These are phyloP conservation scores for Mallotus repandus DNA, from an alignment of 441 rosid species.

Conservation along the genomic window DNA sequence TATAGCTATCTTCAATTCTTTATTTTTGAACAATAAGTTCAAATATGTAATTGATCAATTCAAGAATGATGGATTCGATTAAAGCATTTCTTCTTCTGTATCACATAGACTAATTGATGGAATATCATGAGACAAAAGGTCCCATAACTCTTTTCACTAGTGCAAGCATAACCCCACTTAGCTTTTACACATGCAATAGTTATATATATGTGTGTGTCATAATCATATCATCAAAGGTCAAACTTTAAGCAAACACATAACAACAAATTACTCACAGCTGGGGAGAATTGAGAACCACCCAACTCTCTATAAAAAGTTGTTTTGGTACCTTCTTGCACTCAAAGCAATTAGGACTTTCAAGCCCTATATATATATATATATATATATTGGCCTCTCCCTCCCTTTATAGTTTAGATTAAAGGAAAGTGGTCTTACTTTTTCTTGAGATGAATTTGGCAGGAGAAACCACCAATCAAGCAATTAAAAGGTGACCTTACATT, in stretches of 20 bases:
- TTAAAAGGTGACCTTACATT: conserved; percentile 29
- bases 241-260: conserved; percentile 75
- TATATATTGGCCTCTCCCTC: not conserved
- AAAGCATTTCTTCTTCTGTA: not conserved
- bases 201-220: conserved; percentile 9
- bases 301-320: conserved; percentile 26
- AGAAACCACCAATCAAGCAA: conserved; percentile 49
- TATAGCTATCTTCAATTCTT: not conserved
- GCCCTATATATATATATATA: too few relatives aligned
- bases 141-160: conserved; percentile 51
- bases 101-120: conserved; percentile 42
- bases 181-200: conserved; percentile 19
- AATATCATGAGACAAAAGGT: conserved; percentile 55
- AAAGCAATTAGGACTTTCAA: conserved; percentile 69
- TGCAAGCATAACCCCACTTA: conserved; percentile 60
- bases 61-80: conserved; percentile 23
- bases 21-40: conserved; percentile 10
- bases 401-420: conserved; percentile 38
- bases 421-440: conserved; percentile 38
- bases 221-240: conserved; percentile 66
- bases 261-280: conserved; percentile 42
- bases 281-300: conserved; percentile 39
- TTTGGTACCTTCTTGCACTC: conserved; percentile 75
- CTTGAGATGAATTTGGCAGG: conserved; percentile 33
- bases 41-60: conserved; percentile 30